phyloP scores from a whole-genome alignment of 768 basidiomycete species.

The Pulveroboletus ravenelii region DNA sequence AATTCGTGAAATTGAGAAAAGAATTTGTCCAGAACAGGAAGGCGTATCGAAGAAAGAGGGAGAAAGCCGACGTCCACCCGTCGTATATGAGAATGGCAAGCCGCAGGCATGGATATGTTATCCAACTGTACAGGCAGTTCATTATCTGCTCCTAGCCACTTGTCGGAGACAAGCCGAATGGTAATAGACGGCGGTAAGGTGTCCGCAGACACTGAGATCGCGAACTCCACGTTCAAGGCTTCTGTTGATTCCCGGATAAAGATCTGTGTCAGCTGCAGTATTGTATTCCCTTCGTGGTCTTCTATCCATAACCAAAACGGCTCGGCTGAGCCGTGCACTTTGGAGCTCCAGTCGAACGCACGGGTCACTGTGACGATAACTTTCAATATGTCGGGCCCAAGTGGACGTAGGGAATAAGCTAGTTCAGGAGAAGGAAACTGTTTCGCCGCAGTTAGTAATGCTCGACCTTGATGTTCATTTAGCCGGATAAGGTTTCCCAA shows the following conservation, averaged over 20 bases:
- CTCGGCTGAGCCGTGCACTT: constrained; percentile 69
- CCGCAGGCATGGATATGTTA: constrained; percentile 68
- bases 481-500: constrained; percentile 79
- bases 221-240: constrained; percentile 63
- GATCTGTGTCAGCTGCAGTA: constrained; percentile 76
- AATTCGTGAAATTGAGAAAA: constrained; percentile 48
- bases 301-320: constrained; percentile 98
- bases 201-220: constrained; percentile 65
- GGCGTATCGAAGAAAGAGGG: constrained; percentile 46
- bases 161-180: constrained; percentile 80
- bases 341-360: constrained; percentile 76
- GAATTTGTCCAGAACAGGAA: constrained; percentile 40
- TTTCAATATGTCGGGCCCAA: constrained; percentile 79
- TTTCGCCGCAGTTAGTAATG: constrained; percentile 72
- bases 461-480: constrained; percentile 79
- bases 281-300: constrained; percentile 72
- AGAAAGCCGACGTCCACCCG: constrained; percentile 76
- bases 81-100: constrained; percentile 52
- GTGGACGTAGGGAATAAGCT: constrained; percentile 67
- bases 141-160: constrained; percentile 90
- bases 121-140: constrained; percentile 60
- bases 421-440: constrained; percentile 78
- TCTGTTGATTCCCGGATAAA: constrained; percentile 64
- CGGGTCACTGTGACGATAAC: constrained; percentile 60
- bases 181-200: constrained; percentile 60